Conservation (phyloP, 208 protist genomes). For the Wallacemonas collosoma region DNA sequence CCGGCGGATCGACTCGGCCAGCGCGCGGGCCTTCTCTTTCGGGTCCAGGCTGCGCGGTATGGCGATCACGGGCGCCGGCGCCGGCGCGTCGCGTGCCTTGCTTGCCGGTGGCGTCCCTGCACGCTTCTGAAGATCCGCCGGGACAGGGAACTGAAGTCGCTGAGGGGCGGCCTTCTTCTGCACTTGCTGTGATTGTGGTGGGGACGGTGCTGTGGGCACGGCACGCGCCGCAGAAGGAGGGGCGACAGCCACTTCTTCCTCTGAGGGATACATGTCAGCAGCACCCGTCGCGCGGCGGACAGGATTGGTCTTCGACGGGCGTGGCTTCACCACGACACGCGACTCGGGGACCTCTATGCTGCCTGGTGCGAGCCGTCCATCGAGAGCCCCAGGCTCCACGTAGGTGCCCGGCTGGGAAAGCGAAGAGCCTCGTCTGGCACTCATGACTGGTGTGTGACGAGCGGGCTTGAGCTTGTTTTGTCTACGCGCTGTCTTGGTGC, state of each 20-base stretch:
- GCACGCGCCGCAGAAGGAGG: too few relatives aligned
- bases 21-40: constrained; percentile 10
- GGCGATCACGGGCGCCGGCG: background rate
- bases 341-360: constrained; percentile 4
- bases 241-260: background rate
- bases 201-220: too few relatives aligned
- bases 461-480: background rate
- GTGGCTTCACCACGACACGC: constrained; percentile 13
- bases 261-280: constrained; percentile 1
- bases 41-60: background rate
- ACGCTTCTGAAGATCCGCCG: background rate
- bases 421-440: background rate
- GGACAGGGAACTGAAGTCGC: constrained; percentile 4
- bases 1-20: constrained; percentile 5
- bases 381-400: background rate
- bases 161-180: background rate
- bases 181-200: background rate
- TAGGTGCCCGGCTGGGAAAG: constrained; percentile 3
- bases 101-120: too few relatives aligned
- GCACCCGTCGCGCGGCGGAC: background rate
- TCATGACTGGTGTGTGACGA: background rate
- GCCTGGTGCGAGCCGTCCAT: background rate
- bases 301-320: background rate
- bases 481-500: background rate
- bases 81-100: background rate